These are phyloP conservation scores for Gloeophyllum trabeum DNA, from an alignment of 768 basidiomycete genomes.

Conservation along the genomic window DNA sequence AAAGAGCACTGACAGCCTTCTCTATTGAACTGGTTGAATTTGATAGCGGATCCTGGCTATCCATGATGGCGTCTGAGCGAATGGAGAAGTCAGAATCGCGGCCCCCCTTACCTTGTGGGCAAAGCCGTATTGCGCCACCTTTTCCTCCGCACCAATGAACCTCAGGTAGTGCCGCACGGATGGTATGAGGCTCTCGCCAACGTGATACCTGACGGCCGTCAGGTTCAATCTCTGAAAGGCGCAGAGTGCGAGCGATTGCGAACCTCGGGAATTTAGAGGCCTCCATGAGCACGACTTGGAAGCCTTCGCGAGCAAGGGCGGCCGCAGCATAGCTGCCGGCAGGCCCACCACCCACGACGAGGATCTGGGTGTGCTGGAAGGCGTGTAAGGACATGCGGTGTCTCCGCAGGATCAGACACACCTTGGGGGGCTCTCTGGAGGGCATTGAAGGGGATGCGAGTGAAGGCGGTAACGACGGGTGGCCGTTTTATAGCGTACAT, in stretches of 20 bases:
- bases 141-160: conserved; percentile 38
- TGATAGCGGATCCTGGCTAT: conserved; percentile 52
- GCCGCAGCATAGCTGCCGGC: conserved; percentile 47
- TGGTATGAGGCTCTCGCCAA: conserved; percentile 36
- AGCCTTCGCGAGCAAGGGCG: conserved; percentile 43
- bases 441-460: no score
- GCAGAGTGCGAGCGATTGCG: conserved; percentile 1
- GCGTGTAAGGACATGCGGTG: no score
- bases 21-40: conserved; percentile 39
- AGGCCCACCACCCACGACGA: conserved; percentile 31
- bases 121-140: conserved; percentile 32
- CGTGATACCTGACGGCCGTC: conserved; percentile 28
- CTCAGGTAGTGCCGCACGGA: conserved; percentile 41
- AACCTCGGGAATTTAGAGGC: conserved; percentile 45
- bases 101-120: conserved; percentile 40
- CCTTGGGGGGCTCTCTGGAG: no score
- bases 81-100: no score
- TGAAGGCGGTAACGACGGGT: no score
- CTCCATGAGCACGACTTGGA: conserved; percentile 47
- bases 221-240: background rate
- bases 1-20: conserved; percentile 39
- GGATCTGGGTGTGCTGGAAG: conserved; percentile 9
- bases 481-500: no score
- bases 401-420: no score
- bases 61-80: no score